Percentiles rank a stretch among this genome's conserved stretches.
Conservation (phyloP, 208 protist genomes). For the Crithidia brevicula region DNA sequence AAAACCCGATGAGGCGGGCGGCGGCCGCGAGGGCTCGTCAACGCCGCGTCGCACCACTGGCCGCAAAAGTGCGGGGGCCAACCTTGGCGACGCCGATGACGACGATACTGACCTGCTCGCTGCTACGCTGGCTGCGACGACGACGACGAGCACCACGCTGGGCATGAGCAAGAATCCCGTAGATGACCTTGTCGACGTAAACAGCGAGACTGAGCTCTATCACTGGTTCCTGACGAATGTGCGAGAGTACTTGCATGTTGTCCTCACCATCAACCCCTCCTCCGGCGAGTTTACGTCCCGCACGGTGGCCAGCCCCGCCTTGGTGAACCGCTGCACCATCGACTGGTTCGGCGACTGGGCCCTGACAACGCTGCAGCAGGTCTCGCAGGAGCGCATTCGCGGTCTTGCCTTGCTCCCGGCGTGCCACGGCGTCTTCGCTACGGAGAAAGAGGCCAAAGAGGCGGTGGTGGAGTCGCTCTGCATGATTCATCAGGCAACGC, state of each 20-base stretch:
- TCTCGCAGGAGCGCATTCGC: constrained; percentile 91
- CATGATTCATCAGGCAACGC: constrained; percentile 92
- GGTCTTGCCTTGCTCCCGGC: constrained; percentile 88
- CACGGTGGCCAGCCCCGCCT: constrained; percentile 96
- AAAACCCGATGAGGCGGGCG: not conserved
- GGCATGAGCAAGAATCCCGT: constrained; percentile 20
- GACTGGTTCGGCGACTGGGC: constrained; percentile 99
- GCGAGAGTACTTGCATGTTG: constrained; percentile 98
- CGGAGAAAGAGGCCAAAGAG: constrained; percentile 53
- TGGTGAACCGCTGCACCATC: constrained; percentile 99
- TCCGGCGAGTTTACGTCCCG: constrained; percentile 95
- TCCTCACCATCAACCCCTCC: constrained; percentile 99
- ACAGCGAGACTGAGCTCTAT: constrained; percentile 95
- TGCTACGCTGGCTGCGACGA: constrained; percentile 15
- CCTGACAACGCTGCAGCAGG: constrained; percentile 92
- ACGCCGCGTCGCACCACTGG: constrained; percentile 1
- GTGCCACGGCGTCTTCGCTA: constrained; percentile 44
- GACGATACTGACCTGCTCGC: constrained; percentile 11
- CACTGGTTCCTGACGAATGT: constrained; percentile 97
- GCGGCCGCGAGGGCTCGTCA: constrained; percentile 2
- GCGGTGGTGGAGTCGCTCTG: constrained; percentile 92
- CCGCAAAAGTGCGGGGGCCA: not conserved
- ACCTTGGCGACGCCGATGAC: not conserved
- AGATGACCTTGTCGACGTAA: constrained; percentile 71
- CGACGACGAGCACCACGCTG: not conserved